Evolutionary conservation across 2,329 filamentous ascomycete species (phyloP), one percentile per base, ranked within the genome.

Genomic region (Myriosclerotinia scirpicola): DNA sequence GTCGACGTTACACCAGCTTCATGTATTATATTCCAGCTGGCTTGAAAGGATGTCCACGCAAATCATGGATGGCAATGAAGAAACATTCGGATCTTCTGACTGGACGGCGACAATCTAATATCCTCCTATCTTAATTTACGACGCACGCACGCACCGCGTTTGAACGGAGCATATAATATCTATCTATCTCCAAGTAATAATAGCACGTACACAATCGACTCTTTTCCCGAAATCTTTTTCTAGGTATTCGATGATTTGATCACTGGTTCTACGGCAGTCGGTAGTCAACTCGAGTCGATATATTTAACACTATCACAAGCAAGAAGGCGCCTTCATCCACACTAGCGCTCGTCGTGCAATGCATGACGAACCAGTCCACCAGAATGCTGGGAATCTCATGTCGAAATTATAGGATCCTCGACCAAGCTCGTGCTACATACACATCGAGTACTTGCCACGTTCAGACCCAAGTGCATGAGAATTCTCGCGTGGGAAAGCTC

Each of bases 391-490:
- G 46, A 36, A n/a, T 54, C 11, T 14, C 22, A 48, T 26, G n/a
- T 46, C 15, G 30, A 60, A 50, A 15, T 38, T 30, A 53, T 38
- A 56, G 59, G 53, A 60, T 34, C 20, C 22, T 46, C 5, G 4
- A 55, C 22, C 42, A 36, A 52, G 40, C n/a, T 46, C 34, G 40
- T 69, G 68, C 67, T 60, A 67, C 48, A 60, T 67, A 58, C 65
- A 15, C 14, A 60, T 38, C 14, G 36, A 50, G 38, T 6, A 36
- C 66, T 66, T 40, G 65, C 63, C 64, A 67, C 54, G 22, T 67
- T 71, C 65, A 50, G 46, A 69, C 66, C 60, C 42, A 44, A 46
- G 42, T 69, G 66, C 68, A 68, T 66, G 38, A 50, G 52, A 56
- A 46, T 59, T 36, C 60, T 61, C 60, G 63, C 55, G 58, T 44